Evolutionary conservation across 2,329 filamentous ascomycete genomes (phyloP).

Genomic region (Plectosphaerella cucumerina): DNA sequence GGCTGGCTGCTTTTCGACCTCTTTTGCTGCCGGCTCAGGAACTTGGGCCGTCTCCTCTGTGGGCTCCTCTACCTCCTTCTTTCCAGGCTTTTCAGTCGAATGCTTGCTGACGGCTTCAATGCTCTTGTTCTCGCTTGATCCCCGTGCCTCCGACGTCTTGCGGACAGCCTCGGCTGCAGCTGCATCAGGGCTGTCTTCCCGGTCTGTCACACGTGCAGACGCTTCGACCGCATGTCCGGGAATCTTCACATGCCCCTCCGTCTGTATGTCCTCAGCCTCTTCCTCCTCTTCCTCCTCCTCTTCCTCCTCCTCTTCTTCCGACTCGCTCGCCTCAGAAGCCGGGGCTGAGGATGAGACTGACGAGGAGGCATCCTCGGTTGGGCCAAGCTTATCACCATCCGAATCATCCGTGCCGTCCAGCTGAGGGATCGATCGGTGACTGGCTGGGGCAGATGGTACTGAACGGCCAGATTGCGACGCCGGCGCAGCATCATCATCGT

Average conservation of each 20-base stretch:
- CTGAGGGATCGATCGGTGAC: conserved; percentile 1
- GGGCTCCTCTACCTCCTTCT: too few relatives aligned
- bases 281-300: conserved; percentile 1
- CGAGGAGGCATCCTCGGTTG: too few relatives aligned
- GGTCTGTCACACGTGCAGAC: not conserved
- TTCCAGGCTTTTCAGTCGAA: too few relatives aligned
- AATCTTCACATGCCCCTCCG: not conserved
- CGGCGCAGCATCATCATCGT: conserved; percentile 8
- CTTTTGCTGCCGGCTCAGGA: not conserved
- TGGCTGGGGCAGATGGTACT: not conserved
- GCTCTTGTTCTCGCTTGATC: too few relatives aligned
- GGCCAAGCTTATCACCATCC: too few relatives aligned
- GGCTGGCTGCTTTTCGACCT: not conserved
- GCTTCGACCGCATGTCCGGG: not conserved
- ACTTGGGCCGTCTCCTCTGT: conserved; percentile 2
- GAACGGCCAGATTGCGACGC: not conserved
- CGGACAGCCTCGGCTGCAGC: not conserved
- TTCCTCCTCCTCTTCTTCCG: too few relatives aligned
- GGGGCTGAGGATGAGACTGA: too few relatives aligned
- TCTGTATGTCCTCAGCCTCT: conserved; percentile 5
- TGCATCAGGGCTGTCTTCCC: not conserved
- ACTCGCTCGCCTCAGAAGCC: too few relatives aligned
- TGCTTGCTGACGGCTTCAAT: too few relatives aligned
- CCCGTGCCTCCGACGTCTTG: too few relatives aligned
- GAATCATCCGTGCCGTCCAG: conserved; percentile 5